A percentile compares a stretch with the other conserved stretches of the same genome.
These are phyloP conservation scores for Boletales sp. DNA, from an alignment of 768 basidiomycete genomes.

Conservation along the genomic window DNA sequence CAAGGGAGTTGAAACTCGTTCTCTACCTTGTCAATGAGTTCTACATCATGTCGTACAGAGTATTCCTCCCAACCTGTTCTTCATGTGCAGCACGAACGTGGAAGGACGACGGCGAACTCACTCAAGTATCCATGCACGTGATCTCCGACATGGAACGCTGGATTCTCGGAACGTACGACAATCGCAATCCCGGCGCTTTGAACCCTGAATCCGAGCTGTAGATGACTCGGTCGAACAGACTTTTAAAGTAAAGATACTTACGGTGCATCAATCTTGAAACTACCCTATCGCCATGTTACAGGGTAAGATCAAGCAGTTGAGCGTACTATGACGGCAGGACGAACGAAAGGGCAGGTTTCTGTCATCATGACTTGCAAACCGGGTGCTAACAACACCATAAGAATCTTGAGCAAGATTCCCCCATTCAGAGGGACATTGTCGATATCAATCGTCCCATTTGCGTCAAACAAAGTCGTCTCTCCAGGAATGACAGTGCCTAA, in stretches of 20 bases:
- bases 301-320: background rate
- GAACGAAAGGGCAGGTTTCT: background rate
- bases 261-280: conserved; percentile 10
- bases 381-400: background rate
- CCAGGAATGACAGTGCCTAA: background rate
- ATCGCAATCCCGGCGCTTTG: background rate
- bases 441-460: background rate
- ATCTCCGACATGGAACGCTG: conserved; percentile 37
- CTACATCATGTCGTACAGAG: background rate
- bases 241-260: background rate
- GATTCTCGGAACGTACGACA: conserved; percentile 46
- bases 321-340: background rate
- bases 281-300: background rate
- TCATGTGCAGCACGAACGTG: conserved; percentile 13
- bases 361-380: background rate
- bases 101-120: background rate
- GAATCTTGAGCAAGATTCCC: background rate
- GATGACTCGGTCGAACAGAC: background rate
- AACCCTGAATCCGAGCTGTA: background rate
- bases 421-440: background rate
- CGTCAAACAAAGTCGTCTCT: background rate
- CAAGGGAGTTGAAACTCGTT: conserved; percentile 26
- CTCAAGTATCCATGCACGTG: conserved; percentile 19
- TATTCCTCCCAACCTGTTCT: conserved; percentile 16
- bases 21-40: conserved; percentile 8